Percentiles rank a stretch among this genome's conserved stretches.
phyloP scores from a whole-genome alignment of 345 rosid species.

The Populus nigra region DNA sequence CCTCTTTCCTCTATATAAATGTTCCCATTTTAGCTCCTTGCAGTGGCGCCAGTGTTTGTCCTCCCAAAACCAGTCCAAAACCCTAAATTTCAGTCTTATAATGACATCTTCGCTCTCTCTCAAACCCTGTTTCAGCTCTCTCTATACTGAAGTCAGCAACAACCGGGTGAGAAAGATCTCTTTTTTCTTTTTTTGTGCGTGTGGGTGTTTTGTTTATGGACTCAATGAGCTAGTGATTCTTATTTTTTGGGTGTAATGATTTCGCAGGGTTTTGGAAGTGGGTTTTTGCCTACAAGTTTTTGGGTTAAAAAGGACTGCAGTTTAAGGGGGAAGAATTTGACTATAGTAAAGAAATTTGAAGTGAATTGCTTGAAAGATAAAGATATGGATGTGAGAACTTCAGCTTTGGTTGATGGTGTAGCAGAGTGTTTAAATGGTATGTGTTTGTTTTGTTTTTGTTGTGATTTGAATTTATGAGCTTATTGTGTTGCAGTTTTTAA shows the following conservation, averaged over 20 bases:
- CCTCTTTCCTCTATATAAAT: too few relatives aligned
- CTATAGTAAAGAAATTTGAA: conserved; percentile 30
- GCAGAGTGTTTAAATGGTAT: conserved; percentile 39
- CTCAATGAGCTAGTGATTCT: neutral
- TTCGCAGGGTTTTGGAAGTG: conserved; percentile 35
- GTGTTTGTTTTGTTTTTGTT: conserved; percentile 1
- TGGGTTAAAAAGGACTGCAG: conserved; percentile 26
- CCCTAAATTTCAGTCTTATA: neutral
- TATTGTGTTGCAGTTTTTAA: neutral
- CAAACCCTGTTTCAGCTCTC: neutral
- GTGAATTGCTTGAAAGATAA: conserved; percentile 43
- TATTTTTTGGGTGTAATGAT: neutral
- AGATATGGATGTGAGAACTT: conserved; percentile 42
- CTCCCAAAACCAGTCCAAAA: too few relatives aligned
- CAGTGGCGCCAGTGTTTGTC: too few relatives aligned
- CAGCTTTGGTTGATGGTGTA: conserved; percentile 38
- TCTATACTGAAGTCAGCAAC: neutral
- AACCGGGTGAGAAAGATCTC: neutral
- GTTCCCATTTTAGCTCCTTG: too few relatives aligned
- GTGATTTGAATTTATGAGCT: neutral
- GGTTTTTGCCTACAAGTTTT: conserved; percentile 17
- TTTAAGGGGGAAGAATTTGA: conserved; percentile 27
- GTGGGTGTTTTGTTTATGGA: neutral
- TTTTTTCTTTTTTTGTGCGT: neutral
- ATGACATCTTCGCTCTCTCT: neutral